Percentiles rank a stretch among this genome's conserved stretches.
Evolutionary conservation across 2,329 filamentous ascomycete species (phyloP).

Genomic region (Pseudocercospora cruenta): DNA sequence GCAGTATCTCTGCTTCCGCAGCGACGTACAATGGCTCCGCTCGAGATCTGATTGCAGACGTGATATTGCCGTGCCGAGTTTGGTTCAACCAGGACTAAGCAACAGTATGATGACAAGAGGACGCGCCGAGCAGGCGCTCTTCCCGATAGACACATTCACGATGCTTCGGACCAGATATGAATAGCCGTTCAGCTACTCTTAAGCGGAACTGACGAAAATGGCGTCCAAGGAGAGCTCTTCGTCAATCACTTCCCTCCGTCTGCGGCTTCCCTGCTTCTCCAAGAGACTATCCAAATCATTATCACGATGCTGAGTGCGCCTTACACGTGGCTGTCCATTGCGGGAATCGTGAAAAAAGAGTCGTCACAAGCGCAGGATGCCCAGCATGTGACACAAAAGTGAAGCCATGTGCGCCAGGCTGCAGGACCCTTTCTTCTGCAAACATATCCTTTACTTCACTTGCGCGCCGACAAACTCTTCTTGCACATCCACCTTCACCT

Average conservation of each 20-base stretch:
- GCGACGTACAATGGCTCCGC: too few relatives aligned
- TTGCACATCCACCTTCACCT: not conserved
- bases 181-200: not conserved
- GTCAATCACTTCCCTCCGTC: not conserved
- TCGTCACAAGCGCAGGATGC: not conserved
- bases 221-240: not conserved
- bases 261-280: not conserved
- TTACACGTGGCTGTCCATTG: not conserved
- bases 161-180: not conserved
- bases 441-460: not conserved
- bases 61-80: not conserved
- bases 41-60: too few relatives aligned
- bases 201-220: not conserved
- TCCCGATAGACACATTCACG: not conserved
- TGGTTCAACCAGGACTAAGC: not conserved
- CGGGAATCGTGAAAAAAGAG: not conserved
- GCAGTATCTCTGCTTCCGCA: too few relatives aligned
- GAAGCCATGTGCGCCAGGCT: not conserved
- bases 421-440: not conserved
- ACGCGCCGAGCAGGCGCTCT: not conserved
- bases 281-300: not conserved
- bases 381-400: not conserved
- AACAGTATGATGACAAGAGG: not conserved
- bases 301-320: not conserved
- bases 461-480: not conserved